These are phyloP conservation scores for Metschnikowia cubensis DNA, from an alignment of 805 yeast species.

Conservation along the genomic window DNA sequence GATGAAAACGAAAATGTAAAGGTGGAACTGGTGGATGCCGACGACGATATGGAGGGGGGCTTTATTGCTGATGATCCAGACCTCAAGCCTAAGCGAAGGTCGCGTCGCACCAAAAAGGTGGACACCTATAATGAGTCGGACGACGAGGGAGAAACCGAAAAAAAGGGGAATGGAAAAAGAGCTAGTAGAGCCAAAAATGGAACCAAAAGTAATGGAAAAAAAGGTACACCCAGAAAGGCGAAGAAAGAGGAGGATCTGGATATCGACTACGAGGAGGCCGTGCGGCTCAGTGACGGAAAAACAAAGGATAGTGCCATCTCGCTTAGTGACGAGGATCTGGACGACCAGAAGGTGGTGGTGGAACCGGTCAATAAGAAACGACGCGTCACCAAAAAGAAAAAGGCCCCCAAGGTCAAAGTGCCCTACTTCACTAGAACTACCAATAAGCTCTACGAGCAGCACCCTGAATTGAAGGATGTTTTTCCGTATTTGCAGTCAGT, in stretches of 20 bases:
- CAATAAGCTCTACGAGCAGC: conserved; percentile 60
- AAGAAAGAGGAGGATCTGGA: not conserved
- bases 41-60: conserved; percentile 14
- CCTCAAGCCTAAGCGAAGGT: conserved; percentile 10
- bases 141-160: not conserved
- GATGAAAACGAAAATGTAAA: not conserved
- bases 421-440: conserved; percentile 72
- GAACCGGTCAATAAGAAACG: conserved; percentile 21
- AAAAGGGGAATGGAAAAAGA: not conserved
- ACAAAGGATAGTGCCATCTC: conserved; percentile 21
- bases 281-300: conserved; percentile 1
- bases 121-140: conserved; percentile 22
- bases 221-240: not conserved
- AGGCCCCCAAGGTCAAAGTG: conserved; percentile 50
- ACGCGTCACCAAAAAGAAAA: conserved; percentile 25
- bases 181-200: not conserved
- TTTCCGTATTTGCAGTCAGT: conserved; percentile 59
- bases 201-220: not conserved
- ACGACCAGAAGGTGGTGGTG: conserved; percentile 7
- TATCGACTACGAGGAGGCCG: conserved; percentile 6
- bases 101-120: conserved; percentile 10
- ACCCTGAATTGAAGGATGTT: conserved; percentile 72
- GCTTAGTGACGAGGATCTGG: conserved; percentile 25
- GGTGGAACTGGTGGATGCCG: conserved; percentile 1
- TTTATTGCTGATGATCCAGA: conserved; percentile 17